Conservation (phyloP, 2,329 filamentous ascomycete genomes). For the Pezicula rhizophila region DNA sequence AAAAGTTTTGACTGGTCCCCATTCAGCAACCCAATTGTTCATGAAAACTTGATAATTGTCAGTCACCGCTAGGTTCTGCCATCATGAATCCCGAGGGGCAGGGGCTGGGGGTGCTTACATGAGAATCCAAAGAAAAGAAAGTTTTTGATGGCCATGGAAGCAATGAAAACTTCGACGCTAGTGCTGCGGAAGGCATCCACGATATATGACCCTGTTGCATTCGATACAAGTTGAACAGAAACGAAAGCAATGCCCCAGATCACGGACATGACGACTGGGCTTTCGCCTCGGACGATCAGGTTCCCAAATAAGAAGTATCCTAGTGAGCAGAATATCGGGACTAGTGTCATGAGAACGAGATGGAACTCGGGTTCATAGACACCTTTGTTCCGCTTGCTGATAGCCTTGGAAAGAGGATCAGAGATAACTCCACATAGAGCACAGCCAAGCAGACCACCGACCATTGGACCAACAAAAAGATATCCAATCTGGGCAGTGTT, state of each 20-base stretch:
- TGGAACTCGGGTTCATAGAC: conserved; percentile 4
- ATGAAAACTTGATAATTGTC: neutral
- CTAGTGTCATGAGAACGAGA: conserved; percentile 20
- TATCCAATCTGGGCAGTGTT: conserved; percentile 35
- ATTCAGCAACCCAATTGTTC: neutral
- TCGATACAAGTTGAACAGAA: neutral
- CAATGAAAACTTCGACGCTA: conserved; percentile 36
- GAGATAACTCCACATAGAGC: neutral
- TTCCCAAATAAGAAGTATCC: conserved; percentile 20
- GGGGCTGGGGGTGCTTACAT: too few relatives aligned
- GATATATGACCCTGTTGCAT: conserved; percentile 2
- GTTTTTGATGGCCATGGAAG: too few relatives aligned
- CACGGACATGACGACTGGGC: neutral
- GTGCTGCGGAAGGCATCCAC: conserved; percentile 31
- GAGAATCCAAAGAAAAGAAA: too few relatives aligned
- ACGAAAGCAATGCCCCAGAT: neutral
- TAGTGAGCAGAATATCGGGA: conserved; percentile 18
- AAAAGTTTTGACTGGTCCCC: neutral
- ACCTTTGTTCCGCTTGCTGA: neutral
- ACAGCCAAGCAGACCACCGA: conserved; percentile 28
- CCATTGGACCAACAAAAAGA: conserved; percentile 32
- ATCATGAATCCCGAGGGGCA: too few relatives aligned
- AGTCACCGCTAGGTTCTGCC: too few relatives aligned
- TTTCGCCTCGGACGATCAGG: neutral
- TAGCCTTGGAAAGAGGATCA: neutral